phyloP scores from a whole-genome alignment of 1,284 basidiomycete species.

The Cystobasidium sp. region DNA sequence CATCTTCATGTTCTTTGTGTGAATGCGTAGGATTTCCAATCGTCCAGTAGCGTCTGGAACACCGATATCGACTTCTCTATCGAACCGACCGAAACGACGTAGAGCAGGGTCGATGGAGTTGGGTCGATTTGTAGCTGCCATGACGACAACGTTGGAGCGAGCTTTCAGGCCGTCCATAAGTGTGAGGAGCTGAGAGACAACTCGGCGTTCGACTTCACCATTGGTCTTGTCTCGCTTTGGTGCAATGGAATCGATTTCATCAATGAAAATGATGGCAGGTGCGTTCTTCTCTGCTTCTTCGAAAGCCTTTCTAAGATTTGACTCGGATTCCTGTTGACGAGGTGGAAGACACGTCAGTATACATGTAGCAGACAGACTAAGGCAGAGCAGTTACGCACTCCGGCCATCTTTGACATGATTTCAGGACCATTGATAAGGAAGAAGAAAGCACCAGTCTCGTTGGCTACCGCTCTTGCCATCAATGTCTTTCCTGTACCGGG shows the following conservation, averaged over 20 bases:
- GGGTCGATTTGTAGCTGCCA: constrained; percentile 98
- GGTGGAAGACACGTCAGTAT: background rate
- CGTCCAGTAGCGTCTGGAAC: constrained; percentile 98
- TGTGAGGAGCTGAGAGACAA: constrained; percentile 95
- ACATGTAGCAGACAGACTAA: background rate
- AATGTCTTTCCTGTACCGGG: constrained; percentile 97
- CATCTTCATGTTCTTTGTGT: constrained; percentile 99
- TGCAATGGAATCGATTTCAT: constrained; percentile 98
- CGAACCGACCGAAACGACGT: constrained; percentile 97
- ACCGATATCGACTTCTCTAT: constrained; percentile 98
- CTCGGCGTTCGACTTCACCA: constrained; percentile 98
- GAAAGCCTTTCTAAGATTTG: constrained; percentile 95
- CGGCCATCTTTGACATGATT: constrained; percentile 82
- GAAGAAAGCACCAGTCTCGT: constrained; percentile 99
- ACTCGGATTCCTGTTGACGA: constrained; percentile 74
- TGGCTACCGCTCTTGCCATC: constrained; percentile 98
- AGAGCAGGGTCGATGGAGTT: constrained; percentile 99
- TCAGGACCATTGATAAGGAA: constrained; percentile 99
- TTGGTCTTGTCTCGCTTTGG: constrained; percentile 99
- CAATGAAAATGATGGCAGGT: constrained; percentile 99
- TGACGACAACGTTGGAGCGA: constrained; percentile 97
- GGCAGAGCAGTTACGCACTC: constrained; percentile 29
- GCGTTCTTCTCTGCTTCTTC: constrained; percentile 99
- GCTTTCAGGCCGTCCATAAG: constrained; percentile 99
- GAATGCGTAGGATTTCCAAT: constrained; percentile 96